These are phyloP conservation scores for Tricholoma furcatifolium DNA, from an alignment of 768 basidiomycete genomes.

Conservation along the genomic window DNA sequence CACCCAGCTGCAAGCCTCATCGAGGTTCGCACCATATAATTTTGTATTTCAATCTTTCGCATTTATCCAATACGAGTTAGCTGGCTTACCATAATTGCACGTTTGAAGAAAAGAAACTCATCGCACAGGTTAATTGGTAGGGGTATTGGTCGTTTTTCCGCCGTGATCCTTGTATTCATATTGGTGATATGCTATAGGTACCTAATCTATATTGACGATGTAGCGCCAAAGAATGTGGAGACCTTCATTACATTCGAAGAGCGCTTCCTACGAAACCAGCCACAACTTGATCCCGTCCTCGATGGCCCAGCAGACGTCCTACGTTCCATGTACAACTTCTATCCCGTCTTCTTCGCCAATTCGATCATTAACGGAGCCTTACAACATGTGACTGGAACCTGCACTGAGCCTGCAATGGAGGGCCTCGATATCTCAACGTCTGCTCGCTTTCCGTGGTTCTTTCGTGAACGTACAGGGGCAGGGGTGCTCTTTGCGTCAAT, in stretches of 20 bases:
- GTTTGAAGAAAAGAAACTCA: slow-evolving; percentile 16
- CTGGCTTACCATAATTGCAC: slow-evolving; percentile 17
- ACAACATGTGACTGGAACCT: slow-evolving; percentile 17
- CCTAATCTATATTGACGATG: slow-evolving; percentile 21
- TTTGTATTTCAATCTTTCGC: not conserved
- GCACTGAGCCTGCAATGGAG: slow-evolving; percentile 15
- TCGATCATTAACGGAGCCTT: slow-evolving; percentile 17
- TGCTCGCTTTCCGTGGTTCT: slow-evolving; percentile 18
- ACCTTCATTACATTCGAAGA: slow-evolving; percentile 15
- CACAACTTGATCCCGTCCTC: slow-evolving; percentile 19
- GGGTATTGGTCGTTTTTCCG: too few species aligned
- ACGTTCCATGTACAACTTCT: slow-evolving; percentile 14
- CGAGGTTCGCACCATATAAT: not conserved
- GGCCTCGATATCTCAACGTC: slow-evolving; percentile 6
- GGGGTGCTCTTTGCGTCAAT: slow-evolving; percentile 16
- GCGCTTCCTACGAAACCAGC: slow-evolving; percentile 15
- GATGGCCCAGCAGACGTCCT: slow-evolving; percentile 14
- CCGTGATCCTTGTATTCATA: not conserved
- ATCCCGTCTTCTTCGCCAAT: slow-evolving; percentile 16
- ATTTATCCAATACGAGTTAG: slow-evolving; percentile 2
- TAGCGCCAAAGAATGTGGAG: slow-evolving; percentile 4
- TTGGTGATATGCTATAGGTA: slow-evolving; percentile 9
- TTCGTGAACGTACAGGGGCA: slow-evolving; percentile 19
- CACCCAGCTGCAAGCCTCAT: slow-evolving; percentile 11
- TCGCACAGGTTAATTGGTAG: slow-evolving; percentile 22